These are phyloP conservation scores for Darksidea phi DNA, from an alignment of 495 filamentous ascomycete species.

Conservation along the genomic window DNA sequence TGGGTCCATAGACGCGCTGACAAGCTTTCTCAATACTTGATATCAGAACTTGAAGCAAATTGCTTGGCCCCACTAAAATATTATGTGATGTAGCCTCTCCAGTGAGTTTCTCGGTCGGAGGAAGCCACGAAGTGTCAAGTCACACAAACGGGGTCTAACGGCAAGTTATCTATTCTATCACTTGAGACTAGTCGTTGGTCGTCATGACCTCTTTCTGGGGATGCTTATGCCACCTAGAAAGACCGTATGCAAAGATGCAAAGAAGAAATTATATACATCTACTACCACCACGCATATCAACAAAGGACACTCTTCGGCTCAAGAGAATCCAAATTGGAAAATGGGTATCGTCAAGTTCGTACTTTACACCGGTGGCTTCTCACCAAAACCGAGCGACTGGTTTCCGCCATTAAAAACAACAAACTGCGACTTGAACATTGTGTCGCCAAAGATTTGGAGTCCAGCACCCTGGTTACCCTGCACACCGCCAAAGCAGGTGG, in stretches of 20 bases:
- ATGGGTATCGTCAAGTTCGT: background rate
- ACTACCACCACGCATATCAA: background rate
- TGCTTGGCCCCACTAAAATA: too few relatives aligned
- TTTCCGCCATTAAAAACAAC: conserved; percentile 73
- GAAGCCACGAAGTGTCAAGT: too few relatives aligned
- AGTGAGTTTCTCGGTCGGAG: too few relatives aligned
- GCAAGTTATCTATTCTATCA: too few relatives aligned
- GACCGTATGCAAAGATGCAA: background rate
- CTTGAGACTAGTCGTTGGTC: background rate
- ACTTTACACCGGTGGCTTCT: conserved; percentile 26
- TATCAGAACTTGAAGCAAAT: too few relatives aligned
- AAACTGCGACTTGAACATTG: conserved; percentile 77
- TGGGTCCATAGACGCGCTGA: too few relatives aligned
- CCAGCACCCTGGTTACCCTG: conserved; percentile 54
- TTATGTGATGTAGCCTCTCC: too few relatives aligned
- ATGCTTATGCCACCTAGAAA: background rate
- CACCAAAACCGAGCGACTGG: conserved; percentile 59
- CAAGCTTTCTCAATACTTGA: too few relatives aligned
- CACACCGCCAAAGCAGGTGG: conserved; percentile 43
- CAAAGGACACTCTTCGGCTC: background rate
- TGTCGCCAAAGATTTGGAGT: conserved; percentile 74
- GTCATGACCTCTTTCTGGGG: background rate
- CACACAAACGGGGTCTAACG: too few relatives aligned
- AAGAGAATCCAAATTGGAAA: background rate
- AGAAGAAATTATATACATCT: background rate